These are phyloP conservation scores for Blastosporella zonata DNA, from an alignment of 1,284 basidiomycete species.

Conservation along the genomic window DNA sequence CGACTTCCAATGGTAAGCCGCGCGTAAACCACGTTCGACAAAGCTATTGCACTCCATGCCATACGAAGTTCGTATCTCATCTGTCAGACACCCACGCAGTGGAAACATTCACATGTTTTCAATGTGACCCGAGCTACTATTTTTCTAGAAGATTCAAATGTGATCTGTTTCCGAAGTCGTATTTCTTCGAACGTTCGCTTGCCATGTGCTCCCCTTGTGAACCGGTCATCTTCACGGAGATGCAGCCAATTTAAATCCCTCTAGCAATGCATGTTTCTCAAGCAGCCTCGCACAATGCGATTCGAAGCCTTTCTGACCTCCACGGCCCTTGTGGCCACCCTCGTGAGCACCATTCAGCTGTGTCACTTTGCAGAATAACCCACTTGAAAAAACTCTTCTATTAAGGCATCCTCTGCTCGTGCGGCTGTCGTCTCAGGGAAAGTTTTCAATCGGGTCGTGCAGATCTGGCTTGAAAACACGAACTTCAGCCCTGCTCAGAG, in stretches of 20 bases:
- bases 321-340: background rate
- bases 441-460: conserved; percentile 50
- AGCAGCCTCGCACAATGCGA: background rate
- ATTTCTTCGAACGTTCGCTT: conserved; percentile 1
- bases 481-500: conserved; percentile 33
- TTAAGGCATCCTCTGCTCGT: background rate
- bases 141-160: background rate
- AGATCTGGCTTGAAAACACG: conserved; percentile 59
- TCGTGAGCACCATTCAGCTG: background rate
- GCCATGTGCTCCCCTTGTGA: background rate
- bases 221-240: background rate
- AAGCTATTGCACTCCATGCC: background rate
- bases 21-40: background rate
- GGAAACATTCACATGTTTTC: background rate
- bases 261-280: background rate
- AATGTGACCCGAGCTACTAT: background rate
- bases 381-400: background rate
- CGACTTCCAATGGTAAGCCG: background rate
- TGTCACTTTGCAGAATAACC: background rate
- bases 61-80: background rate
- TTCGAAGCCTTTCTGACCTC: background rate
- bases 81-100: background rate
- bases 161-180: background rate
- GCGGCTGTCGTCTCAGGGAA: conserved; percentile 31
- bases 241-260: background rate